Percentiles rank a stretch among this genome's conserved stretches.
phyloP scores from a whole-genome alignment of 1,284 basidiomycete genomes.

The Tremellales sp. region DNA sequence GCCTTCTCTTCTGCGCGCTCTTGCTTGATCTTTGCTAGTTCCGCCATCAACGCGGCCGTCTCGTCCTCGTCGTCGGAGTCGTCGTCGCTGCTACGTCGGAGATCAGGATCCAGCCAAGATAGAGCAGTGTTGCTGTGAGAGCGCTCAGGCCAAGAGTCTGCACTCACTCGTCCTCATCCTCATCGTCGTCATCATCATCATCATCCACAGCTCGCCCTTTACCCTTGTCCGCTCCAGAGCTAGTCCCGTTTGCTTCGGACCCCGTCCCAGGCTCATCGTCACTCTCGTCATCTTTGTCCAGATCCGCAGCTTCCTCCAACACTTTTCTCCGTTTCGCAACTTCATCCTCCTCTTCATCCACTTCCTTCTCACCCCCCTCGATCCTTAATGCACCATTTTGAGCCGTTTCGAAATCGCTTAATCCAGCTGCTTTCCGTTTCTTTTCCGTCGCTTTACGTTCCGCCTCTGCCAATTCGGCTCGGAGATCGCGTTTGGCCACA shows the following conservation, averaged over 20 bases:
- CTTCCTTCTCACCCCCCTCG: slow-evolving; percentile 40
- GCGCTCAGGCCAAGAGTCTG: too few relatives aligned
- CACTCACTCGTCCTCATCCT: slow-evolving; percentile 47
- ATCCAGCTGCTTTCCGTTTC: slow-evolving; percentile 82
- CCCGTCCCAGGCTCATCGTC: slow-evolving; percentile 57
- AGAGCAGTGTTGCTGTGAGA: too few relatives aligned
- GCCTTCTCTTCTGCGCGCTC: slow-evolving; percentile 90
- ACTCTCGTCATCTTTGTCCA: slow-evolving; percentile 81
- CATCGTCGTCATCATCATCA: slow-evolving; percentile 52
- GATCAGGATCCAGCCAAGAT: too few relatives aligned
- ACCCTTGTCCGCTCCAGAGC: slow-evolving; percentile 40
- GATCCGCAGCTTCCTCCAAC: slow-evolving; percentile 71
- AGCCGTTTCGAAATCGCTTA: slow-evolving; percentile 44
- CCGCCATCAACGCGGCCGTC: slow-evolving; percentile 83
- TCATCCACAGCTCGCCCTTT: slow-evolving; percentile 43
- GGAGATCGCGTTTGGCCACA: slow-evolving; percentile 71
- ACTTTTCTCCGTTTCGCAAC: slow-evolving; percentile 70
- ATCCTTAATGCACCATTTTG: slow-evolving; percentile 17
- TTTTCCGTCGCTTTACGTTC: slow-evolving; percentile 77
- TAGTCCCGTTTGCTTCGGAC: slow-evolving; percentile 38
- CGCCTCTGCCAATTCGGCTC: slow-evolving; percentile 72
- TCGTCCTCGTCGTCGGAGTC: slow-evolving; percentile 73
- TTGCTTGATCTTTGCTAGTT: slow-evolving; percentile 91
- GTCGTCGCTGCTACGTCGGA: slow-evolving; percentile 41
- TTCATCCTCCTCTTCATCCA: slow-evolving; percentile 66